These are phyloP conservation scores for Entonaema liquescens DNA, from an alignment of 495 filamentous ascomycete species.

Conservation along the genomic window DNA sequence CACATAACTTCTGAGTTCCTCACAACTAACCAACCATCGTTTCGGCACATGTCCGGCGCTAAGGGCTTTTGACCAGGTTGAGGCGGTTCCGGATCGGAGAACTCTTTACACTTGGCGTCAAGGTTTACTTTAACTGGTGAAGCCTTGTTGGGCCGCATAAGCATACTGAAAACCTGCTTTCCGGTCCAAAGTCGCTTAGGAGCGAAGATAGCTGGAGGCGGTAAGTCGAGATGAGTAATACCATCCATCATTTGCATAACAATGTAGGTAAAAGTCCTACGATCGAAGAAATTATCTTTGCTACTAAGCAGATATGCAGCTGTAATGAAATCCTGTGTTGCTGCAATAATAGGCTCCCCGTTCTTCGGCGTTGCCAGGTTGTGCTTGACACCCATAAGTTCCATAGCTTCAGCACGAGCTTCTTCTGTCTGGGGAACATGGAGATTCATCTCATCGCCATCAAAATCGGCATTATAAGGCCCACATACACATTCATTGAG, in stretches of 20 bases:
- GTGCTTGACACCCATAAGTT: slow-evolving; percentile 97
- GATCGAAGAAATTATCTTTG: slow-evolving; percentile 92
- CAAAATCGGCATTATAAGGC: slow-evolving; percentile 99
- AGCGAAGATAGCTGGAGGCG: slow-evolving; percentile 83
- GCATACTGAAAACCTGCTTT: slow-evolving; percentile 94
- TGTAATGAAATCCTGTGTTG: slow-evolving; percentile 98
- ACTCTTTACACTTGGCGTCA: slow-evolving; percentile 90
- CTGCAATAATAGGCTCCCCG: slow-evolving; percentile 96
- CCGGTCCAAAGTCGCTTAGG: slow-evolving; percentile 94
- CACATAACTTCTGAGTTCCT: slow-evolving; percentile 99
- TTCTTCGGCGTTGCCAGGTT: slow-evolving; percentile 96
- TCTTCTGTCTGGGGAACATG: slow-evolving; percentile 99
- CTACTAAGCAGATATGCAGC: slow-evolving; percentile 89
- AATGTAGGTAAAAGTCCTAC: slow-evolving; percentile 84
- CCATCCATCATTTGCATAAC: slow-evolving; percentile 94
- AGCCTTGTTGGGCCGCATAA: slow-evolving; percentile 88
- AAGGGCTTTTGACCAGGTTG: slow-evolving; percentile 52
- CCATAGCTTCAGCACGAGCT: slow-evolving; percentile 91
- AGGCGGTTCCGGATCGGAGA: slow-evolving; percentile 55
- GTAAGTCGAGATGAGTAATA: slow-evolving; percentile 80
- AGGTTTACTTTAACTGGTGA: slow-evolving; percentile 87
- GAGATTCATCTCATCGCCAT: slow-evolving; percentile 99
- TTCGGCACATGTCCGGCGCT: slow-evolving; percentile 76
- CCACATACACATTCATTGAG: slow-evolving; percentile 98
- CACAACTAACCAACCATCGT: slow-evolving; percentile 89